Conservation (phyloP, 108 stramenopile genomes). For the Heterococcus sp. region DNA sequence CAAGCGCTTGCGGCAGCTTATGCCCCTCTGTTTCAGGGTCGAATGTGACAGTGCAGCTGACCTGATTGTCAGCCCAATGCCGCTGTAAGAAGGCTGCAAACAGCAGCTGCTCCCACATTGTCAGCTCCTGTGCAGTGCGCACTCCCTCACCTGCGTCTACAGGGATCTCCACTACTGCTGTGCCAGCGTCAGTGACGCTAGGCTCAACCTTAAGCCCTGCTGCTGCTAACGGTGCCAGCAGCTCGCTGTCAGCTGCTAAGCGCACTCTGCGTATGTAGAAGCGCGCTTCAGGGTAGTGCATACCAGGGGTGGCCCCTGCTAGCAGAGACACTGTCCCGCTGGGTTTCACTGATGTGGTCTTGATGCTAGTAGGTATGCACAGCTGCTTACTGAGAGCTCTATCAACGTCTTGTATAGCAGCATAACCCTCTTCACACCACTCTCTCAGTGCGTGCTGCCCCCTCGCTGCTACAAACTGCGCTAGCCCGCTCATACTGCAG, state of each 20-base stretch:
- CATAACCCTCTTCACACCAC: conserved; percentile 56
- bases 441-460: conserved; percentile 48
- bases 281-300: conserved; percentile 61
- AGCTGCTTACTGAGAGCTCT: conserved; percentile 3
- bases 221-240: conserved; percentile 44
- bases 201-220: conserved; percentile 53
- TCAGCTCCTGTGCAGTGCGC: conserved; percentile 49
- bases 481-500: conserved; percentile 62
- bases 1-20: conserved; percentile 55
- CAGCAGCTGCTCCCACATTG: conserved; percentile 63
- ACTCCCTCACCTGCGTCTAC: conserved; percentile 63
- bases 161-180: conserved; percentile 58
- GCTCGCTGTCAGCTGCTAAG: conserved; percentile 46
- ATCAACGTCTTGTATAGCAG: background rate
- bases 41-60: conserved; percentile 64
- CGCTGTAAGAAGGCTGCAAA: conserved; percentile 63
- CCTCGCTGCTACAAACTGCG: conserved; percentile 54
- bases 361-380: conserved; percentile 55
- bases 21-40: conserved; percentile 57
- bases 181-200: conserved; percentile 37
- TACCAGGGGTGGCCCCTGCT: conserved; percentile 65
- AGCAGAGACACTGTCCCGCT: conserved; percentile 64
- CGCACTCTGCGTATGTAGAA: conserved; percentile 61
- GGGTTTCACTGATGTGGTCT: conserved; percentile 63
- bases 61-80: conserved; percentile 66